These are phyloP conservation scores for Lolium perenne DNA, from an alignment of 176 grass and related monocot species.

Conservation along the genomic window DNA sequence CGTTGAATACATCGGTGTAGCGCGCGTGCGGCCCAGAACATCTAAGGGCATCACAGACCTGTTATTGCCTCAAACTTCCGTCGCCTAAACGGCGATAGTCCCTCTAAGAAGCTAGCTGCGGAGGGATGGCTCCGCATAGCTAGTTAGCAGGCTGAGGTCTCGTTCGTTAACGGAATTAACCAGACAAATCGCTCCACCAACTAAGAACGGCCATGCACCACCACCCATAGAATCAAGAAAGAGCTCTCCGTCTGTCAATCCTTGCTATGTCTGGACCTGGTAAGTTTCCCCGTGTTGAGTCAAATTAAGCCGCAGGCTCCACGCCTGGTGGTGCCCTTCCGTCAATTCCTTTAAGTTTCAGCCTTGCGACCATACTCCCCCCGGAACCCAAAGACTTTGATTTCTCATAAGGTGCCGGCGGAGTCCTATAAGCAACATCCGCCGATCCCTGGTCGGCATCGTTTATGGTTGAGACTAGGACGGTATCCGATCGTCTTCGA, in stretches of 20 bases:
- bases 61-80: constrained; percentile 81
- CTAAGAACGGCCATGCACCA: constrained; percentile 41
- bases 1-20: constrained; percentile 79
- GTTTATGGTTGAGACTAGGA: constrained; percentile 81
- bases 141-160: constrained; percentile 78
- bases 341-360: constrained; percentile 38
- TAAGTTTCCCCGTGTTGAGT: constrained; percentile 61
- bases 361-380: constrained; percentile 29
- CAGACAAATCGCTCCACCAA: constrained; percentile 81
- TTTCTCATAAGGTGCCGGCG: constrained; percentile 82
- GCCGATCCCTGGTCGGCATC: constrained; percentile 63
- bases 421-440: constrained; percentile 80
- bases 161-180: constrained; percentile 76
- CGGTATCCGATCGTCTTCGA: constrained; percentile 72
- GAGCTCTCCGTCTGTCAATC: constrained; percentile 58
- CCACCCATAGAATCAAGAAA: constrained; percentile 53
- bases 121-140: constrained; percentile 60
- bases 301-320: constrained; percentile 45
- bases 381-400: constrained; percentile 80
- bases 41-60: constrained; percentile 81
- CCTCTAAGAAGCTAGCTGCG: constrained; percentile 89
- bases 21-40: constrained; percentile 69
- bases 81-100: constrained; percentile 82
- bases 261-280: constrained; percentile 60
- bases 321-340: constrained; percentile 43